Base-by-base conservation (phyloP, 2,329 filamentous ascomycete genomes). In the Fusarium albosuccineum region DNA sequence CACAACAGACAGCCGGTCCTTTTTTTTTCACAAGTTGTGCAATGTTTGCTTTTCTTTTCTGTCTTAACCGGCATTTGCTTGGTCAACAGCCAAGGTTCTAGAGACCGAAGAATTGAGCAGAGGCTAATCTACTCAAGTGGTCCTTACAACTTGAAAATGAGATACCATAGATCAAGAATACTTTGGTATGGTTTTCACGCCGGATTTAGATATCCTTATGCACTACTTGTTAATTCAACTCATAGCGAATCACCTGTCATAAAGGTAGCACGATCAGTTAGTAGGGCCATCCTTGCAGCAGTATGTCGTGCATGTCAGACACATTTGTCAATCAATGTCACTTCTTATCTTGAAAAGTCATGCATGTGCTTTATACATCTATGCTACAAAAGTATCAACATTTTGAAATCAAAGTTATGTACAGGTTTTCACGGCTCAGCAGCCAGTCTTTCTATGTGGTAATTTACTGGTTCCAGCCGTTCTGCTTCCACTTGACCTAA, bases 401-500 rank as follows among this genome's bases (percentile, higher is more conserved):
- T 27, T 41, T 58, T 22, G 22, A 40, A 70, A 70, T 55, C 41
- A 57, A 61, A 29, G 41, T 69, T 69, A 72, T 72, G 37, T 72
- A 72, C 60, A 70, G 17, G 34, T 29, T 22, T 22, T 56, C 41
- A 60, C 9, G 30, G 37, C 40, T 45, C 52, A 44, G 49, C 48
- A 44, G 50, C 54, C 17, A 17, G 34, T 9, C 9, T 36, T 39
- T 36, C 42, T 52, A 52, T 54, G 33, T 30, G 26, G 9, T 40
- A 14, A 26, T 62, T 61, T 70, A 73, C 59, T 67, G 64, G 53
- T 54, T 62, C 71, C 71, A 73, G 68, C 60, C 57, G 66, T 71
- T 73, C 58, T 40, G 64, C 57, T 63, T 68, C 71, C 71, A 73
- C 65, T 68, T 70, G 60, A 73, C 66, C 66, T 70, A 34, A 11